Base-by-base conservation (phyloP, 2,329 filamentous ascomycete genomes). In the Alternaria triticina region DNA sequence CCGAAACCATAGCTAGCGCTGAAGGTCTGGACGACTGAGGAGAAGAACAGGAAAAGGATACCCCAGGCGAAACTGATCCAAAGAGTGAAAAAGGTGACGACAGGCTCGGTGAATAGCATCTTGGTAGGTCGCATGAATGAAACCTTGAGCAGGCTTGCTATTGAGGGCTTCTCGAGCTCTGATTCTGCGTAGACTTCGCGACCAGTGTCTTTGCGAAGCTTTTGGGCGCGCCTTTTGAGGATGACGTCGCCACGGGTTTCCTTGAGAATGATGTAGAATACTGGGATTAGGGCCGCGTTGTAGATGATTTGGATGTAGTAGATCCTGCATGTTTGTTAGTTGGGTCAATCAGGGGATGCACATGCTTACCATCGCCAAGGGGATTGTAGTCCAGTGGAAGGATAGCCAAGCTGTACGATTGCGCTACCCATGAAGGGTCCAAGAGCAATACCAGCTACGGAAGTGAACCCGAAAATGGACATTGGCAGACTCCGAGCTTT, bases 11-110 rank as follows among this genome's bases (percentile, higher is more conserved):
- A 82, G 52, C 78, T 80, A 11, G 70, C 51, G 44, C 70, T 73
- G 64, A 81, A 83, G 1, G 80, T 82, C 57, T 82, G 80, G 1
- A 77, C 75, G 2, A 83, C 79, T 9, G 74, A 79, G 27, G 71
- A 75, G 64, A 82, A 82, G 74, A 82, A 82, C 0, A 83, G 71
- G 63, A 80, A 83, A 0, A 83, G 67, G 23, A 82, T 82, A 1
- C 81, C 81, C 80, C 80, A 82, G 0, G 81, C 80, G 60, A 83
- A 83, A 28, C 74, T 77, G 46, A 82, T 80, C 81, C 81, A 83
- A 0, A 83, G 69, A 0, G 81, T 83, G 70, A 84, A 81, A 56
- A 79, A 82, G 3, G 68, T 79, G 6, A 83, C 78, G 1, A 84
- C 79, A 1, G 81, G 81, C 28, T 83, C 80, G 4, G 81, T 82